phyloP scores from a whole-genome alignment of 345 rosid genomes.

The Brassica incana region DNA sequence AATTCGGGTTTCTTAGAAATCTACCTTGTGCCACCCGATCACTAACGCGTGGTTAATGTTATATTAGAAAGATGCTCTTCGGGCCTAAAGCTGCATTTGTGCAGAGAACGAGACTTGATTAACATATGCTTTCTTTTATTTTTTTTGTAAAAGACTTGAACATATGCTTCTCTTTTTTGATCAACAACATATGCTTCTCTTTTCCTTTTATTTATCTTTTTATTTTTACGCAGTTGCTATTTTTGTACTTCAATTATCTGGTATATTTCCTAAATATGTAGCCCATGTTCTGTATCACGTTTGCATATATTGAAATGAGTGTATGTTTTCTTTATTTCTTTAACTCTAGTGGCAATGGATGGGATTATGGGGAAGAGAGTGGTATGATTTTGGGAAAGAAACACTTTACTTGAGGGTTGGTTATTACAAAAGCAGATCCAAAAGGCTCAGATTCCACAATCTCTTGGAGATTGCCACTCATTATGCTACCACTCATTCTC shows the following conservation, averaged over 20 bases:
- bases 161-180: not conserved
- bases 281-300: not conserved
- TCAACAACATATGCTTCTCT: not conserved
- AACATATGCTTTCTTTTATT: no score
- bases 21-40: no score
- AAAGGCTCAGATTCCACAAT: conserved; percentile 17
- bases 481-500: conserved; percentile 19
- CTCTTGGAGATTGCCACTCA: conserved; percentile 27
- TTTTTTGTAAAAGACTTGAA: not conserved
- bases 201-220: not conserved
- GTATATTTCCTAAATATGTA: not conserved
- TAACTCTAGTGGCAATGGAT: not conserved
- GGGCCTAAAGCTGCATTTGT: conserved; percentile 10
- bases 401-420: conserved; percentile 27
- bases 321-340: not conserved
- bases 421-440: conserved; percentile 28
- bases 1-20: no score
- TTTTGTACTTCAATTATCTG: not conserved
- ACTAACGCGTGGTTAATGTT: no score
- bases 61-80: not conserved
- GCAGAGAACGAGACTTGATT: no score
- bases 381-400: conserved; percentile 21
- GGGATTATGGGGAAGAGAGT: not conserved
- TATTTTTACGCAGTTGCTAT: not conserved
- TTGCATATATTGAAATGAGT: not conserved